Conservation (phyloP, 116 monocot species). For the Cymodocea nodosa region DNA sequence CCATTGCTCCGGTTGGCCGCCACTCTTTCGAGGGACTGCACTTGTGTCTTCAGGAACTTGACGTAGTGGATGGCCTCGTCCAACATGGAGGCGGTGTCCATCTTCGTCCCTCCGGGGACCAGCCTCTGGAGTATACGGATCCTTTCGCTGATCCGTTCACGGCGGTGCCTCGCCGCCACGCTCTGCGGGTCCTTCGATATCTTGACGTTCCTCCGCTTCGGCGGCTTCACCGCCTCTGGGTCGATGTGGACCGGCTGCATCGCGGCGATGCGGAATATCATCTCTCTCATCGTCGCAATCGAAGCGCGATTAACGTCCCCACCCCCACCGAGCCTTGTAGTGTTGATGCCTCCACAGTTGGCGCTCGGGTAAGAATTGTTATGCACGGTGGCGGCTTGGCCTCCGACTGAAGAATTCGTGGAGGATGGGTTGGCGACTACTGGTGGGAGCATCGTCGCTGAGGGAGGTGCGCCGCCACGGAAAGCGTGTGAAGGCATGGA, state of each 20-base stretch:
- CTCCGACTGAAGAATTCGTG: neutral
- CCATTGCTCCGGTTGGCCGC: neutral
- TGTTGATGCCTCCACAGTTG: neutral
- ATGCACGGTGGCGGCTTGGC: neutral
- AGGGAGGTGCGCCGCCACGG: neutral
- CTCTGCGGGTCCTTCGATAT: slow-evolving; percentile 89
- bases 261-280: slow-evolving; percentile 76
- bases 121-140: slow-evolving; percentile 71
- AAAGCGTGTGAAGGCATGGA: neutral
- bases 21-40: slow-evolving; percentile 23
- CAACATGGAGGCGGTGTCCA: slow-evolving; percentile 94
- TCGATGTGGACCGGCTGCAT: slow-evolving; percentile 89
- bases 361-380: neutral
- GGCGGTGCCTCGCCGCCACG: slow-evolving; percentile 68
- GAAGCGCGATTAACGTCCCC: neutral
- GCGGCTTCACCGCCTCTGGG: slow-evolving; percentile 65
- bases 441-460: neutral
- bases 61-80: slow-evolving; percentile 69
- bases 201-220: slow-evolving; percentile 69
- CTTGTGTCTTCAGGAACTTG: slow-evolving; percentile 59
- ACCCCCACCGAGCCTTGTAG: neutral
- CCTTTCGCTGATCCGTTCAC: slow-evolving; percentile 77
- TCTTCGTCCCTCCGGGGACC: slow-evolving; percentile 73
- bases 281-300: slow-evolving; percentile 56
- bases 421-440: neutral